Base-by-base conservation (phyloP, 1,284 basidiomycete genomes). In the Marasmius tenuissimus region DNA sequence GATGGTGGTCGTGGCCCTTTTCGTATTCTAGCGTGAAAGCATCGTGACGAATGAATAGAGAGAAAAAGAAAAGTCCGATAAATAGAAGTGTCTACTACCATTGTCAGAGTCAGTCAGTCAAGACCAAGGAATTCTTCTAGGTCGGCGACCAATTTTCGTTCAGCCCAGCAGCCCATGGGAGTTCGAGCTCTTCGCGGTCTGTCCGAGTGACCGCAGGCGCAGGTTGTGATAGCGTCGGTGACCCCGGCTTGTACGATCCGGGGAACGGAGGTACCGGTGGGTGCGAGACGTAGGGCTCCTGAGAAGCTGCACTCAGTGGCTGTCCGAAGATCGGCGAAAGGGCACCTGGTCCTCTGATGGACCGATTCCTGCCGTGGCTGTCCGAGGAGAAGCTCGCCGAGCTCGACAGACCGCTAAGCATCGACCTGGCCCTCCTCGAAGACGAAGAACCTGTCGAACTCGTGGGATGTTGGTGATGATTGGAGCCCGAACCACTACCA, bases 401-500 rank as follows among this genome's bases (percentile, higher is more conserved):
- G 9, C 52, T 35, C 18, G 52, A 54, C n/a, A 37, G 52, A 61
- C 68, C 71, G 48, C 70, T 73, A 3, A 72, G 75, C 12, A 75
- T 73, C 10, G 83, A 81, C 55, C 77, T 75, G 5, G 71, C 76
- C 10, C 84, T 83, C 9, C 80, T 81, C 4, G 78, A 74, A 4
- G 85, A 85, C 0, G 84, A 85, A 58, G 77, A 86, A 53, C 81
- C 77, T 37, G 68, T 64, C 5, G 74, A 79, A 64, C 67, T 76
- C 66, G 67, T 76, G 67, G 52, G 69, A 67, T 63, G 78, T 65
- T 59, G 81, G 6, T 72, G 66, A 11, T 75, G 83, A 12, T 77
- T 73, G 0, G 85, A 77, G 1, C 77, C 83, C 5, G 88, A 89
- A 50, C 83, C 82, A 22, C 80, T 73, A 2, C 80, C 78, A 47